Conservation (phyloP, 345 rosid genomes). For the Syzygium oleosum region DNA sequence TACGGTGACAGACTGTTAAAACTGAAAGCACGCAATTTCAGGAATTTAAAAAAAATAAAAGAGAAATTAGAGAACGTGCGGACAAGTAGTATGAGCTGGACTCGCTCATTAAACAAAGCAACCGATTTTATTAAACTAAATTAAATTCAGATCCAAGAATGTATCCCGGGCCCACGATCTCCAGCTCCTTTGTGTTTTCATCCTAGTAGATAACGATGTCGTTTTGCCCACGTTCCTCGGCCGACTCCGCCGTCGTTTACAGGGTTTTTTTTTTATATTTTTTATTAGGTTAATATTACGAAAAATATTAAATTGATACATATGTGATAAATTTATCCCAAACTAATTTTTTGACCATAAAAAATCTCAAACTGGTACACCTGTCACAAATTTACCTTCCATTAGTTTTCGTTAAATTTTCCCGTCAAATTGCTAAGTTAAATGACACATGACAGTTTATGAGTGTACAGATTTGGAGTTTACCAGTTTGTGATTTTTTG, state of each 20-base stretch:
- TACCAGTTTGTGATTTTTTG: too few species aligned
- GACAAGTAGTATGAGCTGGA: constrained; percentile 12
- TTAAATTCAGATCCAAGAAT: not conserved
- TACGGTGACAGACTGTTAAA: constrained; percentile 9
- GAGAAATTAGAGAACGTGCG: constrained; percentile 18
- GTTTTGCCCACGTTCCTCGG: not conserved
- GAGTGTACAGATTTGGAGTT: too few species aligned
- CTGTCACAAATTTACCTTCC: too few species aligned
- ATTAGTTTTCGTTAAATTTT: too few species aligned
- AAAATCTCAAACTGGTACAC: too few species aligned
- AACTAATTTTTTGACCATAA: too few species aligned
- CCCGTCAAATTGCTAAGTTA: too few species aligned
- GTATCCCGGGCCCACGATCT: not conserved
- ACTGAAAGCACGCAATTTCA: not conserved
- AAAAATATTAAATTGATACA: too few species aligned
- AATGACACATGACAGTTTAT: too few species aligned
- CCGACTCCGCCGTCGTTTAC: not conserved
- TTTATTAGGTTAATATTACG: not conserved
- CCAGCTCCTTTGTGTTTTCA: not conserved
- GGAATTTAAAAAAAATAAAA: not conserved
- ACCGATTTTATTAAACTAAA: not conserved
- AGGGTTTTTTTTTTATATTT: rapidly evolving
- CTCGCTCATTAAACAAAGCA: not conserved
- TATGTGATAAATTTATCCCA: too few species aligned
- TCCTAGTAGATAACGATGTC: not conserved